These are phyloP conservation scores for Acacia acuminata DNA, from an alignment of 306 rosid species.

Conservation along the genomic window DNA sequence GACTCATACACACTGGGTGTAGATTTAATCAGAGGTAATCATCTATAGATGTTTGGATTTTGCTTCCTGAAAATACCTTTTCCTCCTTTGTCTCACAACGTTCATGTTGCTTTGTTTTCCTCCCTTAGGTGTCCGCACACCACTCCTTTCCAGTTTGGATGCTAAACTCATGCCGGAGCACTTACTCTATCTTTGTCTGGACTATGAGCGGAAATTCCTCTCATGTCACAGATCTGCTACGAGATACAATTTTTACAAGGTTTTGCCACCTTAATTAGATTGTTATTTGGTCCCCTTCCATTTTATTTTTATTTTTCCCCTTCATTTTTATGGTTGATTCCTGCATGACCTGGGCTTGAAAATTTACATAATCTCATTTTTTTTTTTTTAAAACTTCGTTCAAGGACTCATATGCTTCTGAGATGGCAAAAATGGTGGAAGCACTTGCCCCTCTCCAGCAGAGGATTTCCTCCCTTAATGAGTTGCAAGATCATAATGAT, in stretches of 20 bases:
- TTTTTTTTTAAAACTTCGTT: neutral
- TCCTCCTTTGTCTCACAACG: neutral
- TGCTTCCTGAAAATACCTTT: conserved; percentile 1
- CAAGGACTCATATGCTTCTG: conserved; percentile 82
- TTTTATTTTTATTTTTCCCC: neutral
- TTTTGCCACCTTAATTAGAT: conserved; percentile 26
- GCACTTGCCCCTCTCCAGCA: conserved; percentile 62
- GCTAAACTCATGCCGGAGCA: conserved; percentile 78
- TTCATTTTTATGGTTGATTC: neutral
- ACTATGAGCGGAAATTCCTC: conserved; percentile 51
- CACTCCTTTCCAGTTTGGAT: conserved; percentile 62
- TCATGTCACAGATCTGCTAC: conserved; percentile 44
- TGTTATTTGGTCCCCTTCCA: neutral
- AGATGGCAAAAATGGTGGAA: conserved; percentile 72
- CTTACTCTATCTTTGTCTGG: conserved; percentile 71
- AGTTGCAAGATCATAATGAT: conserved; percentile 66
- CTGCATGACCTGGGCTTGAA: conserved; percentile 25
- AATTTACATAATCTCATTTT: conserved; percentile 6
- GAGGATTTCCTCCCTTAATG: conserved; percentile 49
- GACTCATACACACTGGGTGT: conserved; percentile 69
- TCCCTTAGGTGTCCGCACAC: conserved; percentile 51
- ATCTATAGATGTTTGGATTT: neutral
- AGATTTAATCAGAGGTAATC: conserved; percentile 62
- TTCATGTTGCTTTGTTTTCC: neutral
- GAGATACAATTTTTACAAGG: conserved; percentile 86